Conservation (phyloP, 768 basidiomycete genomes). For the Pleurotus sapidus region DNA sequence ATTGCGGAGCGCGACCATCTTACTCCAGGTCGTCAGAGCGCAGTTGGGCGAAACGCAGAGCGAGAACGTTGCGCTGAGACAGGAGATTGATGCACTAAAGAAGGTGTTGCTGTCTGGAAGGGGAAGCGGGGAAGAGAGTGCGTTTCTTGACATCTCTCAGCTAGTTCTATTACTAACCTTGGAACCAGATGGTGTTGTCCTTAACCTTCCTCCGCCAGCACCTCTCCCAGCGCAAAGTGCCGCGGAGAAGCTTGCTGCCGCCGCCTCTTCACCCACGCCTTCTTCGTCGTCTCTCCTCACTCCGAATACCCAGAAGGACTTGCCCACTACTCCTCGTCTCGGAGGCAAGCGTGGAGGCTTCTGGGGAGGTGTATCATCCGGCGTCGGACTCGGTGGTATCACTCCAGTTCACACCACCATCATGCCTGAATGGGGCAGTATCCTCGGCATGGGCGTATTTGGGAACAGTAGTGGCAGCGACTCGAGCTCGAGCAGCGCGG, state of each 20-base stretch:
- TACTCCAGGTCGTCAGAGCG: constrained; percentile 83
- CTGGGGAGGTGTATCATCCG: constrained; percentile 68
- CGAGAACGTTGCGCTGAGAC: constrained; percentile 81
- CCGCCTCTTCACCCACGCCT: constrained; percentile 12
- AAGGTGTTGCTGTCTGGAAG: constrained; percentile 70
- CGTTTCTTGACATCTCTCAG: background rate
- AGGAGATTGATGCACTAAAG: constrained; percentile 75
- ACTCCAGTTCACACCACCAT: constrained; percentile 86
- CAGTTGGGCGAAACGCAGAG: constrained; percentile 78
- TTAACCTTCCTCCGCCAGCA: constrained; percentile 50
- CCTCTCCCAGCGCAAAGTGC: constrained; percentile 41
- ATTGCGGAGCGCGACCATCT: constrained; percentile 91
- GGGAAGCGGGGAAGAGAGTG: constrained; percentile 22
- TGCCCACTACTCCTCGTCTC: constrained; percentile 60
- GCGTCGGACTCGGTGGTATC: constrained; percentile 51
- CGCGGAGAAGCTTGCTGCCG: constrained; percentile 28
- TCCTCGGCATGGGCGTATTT: constrained; percentile 12
- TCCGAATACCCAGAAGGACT: constrained; percentile 76
- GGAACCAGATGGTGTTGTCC: constrained; percentile 6
- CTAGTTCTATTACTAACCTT: background rate
- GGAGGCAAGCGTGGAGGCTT: constrained; percentile 44
- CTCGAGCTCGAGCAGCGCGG: constrained; percentile 16
- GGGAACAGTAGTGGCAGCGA: constrained; percentile 3
- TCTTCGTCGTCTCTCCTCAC: constrained; percentile 34
- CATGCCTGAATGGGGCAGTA: constrained; percentile 53